Base-by-base conservation (phyloP, 2,329 filamentous ascomycete genomes). In the Myriangium duriaei region DNA sequence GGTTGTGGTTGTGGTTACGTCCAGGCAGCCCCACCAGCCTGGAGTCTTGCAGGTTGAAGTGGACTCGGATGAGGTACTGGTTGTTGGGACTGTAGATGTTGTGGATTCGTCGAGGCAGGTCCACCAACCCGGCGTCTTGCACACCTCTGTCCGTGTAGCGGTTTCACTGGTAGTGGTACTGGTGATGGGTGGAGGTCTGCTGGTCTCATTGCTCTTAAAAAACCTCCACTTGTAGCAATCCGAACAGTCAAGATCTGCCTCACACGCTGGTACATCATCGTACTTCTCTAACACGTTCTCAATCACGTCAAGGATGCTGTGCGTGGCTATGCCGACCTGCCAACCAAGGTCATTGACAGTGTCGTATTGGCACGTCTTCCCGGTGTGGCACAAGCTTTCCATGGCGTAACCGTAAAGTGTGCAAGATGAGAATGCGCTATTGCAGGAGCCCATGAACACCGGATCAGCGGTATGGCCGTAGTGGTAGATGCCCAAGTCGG, bases 381-480 rank as follows among this genome's bases (percentile, higher is more conserved):
- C 91, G 0, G 84, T 81, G 51, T 96, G 91, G 50, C 91, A 98
- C n/a, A 79, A 71, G 10, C 85, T 81, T 59, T 98, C 86, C 68
- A 98, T 72, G 1, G 91, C 87, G 56, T 96, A 98, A 0, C 91
- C 91, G 2, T 78, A 88, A 51, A 93, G 77, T 0, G 87, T 91
- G 58, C 91, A 96, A 9, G 80, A 77, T 2, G 88, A 87, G 2
- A 83, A 86, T 2, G 83, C 84, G 19, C 82, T 83, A 51, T 94
- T 95, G 61, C 91, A 96, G 1, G 79, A 83, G 19, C 91, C 91
- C 64, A 95, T 87, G 52, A 80, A 98, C 21, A 98, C 78, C 0
- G 91, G 91, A 58, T 98, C 91, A 1, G 91, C 91, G 0, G 86
- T 96, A 52, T 96, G 87, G 3, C 91, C 91, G 55, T 95, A 88